Base-by-base conservation (phyloP, 2,329 filamentous ascomycete species). In the Akanthomyces dipterigenus region DNA sequence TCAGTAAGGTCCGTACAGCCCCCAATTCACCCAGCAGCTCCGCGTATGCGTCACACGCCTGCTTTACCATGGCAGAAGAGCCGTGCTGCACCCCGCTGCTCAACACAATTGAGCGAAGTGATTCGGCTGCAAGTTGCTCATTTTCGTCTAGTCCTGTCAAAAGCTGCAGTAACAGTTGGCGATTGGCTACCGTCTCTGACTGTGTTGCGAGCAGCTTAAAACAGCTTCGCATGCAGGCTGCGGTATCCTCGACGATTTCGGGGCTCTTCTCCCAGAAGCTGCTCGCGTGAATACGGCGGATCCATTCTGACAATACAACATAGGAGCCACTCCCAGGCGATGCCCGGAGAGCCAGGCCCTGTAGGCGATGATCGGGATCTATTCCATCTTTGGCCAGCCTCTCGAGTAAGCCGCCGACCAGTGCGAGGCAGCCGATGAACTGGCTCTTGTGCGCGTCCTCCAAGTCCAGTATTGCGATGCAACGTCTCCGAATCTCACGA, bases 21-120 rank as follows among this genome's bases (percentile, higher is more conserved):
- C 73, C 72, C 9, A 75, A 65, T 16, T 68, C 66, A 6, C 70
- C 70, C 20, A 75, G 63, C 5, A 72, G 63, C 31, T 48, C 46
- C 36, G 75, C 65, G 62, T 72, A 75, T 1, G 64, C 59, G 24
- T 59, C 60, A 58, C 70, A 72, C 18, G 69, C 59, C 11, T 58
- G 59, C 18, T 48, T 38, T 22, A 53, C 55, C 3, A 51, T 36
- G 12, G 45, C 36, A 7, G 51, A 42, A 6, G 48, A 24, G n/a
- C 40, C n/a, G 16, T 53, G 53, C 18, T 55, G 18, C 31, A 56
- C 53, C n/a, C 63, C 63, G 24, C 62, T 42, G 26, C 64, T 50
- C 20, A 64, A 59, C 22, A 72, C 60, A 36, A 67, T 59, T 9
- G 49, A 61, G 46, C 69, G 65, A 55, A 75, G 62, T 3, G 68